phyloP scores from a whole-genome alignment of 148 eudicot genomes.

The Salicornia ramosissima region DNA sequence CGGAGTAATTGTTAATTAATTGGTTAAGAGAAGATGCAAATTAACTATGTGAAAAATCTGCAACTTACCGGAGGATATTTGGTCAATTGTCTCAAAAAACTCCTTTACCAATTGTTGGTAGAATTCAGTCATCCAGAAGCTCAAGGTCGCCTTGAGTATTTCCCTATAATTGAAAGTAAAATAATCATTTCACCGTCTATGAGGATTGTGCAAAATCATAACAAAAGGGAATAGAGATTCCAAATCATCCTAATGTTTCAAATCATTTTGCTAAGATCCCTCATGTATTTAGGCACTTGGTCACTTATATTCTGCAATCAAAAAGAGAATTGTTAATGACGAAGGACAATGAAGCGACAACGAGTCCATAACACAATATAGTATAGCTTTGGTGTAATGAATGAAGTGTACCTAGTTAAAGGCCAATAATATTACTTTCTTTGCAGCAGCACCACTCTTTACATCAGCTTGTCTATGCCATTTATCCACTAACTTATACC shows the following conservation, averaged over 20 bases:
- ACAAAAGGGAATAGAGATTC: background rate
- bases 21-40: background rate
- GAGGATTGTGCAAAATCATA: background rate
- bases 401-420: constrained; percentile 70
- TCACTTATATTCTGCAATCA: constrained; percentile 68
- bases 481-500: constrained; percentile 76
- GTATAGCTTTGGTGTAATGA: constrained; percentile 10
- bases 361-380: background rate
- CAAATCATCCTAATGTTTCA: constrained; percentile 44
- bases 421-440: constrained; percentile 70
- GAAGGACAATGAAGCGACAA: constrained; percentile 9
- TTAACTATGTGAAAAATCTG: background rate
- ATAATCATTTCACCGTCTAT: background rate
- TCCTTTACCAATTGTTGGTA: constrained; percentile 86
- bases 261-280: constrained; percentile 90
- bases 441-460: constrained; percentile 86
- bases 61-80: constrained; percentile 60
- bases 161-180: constrained; percentile 29
- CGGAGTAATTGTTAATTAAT: background rate
- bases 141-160: constrained; percentile 76
- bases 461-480: constrained; percentile 98
- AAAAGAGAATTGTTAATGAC: constrained; percentile 1
- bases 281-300: constrained; percentile 87
- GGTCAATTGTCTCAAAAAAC: constrained; percentile 73
- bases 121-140: constrained; percentile 79